Evolutionary conservation across 2,329 filamentous ascomycete species (phyloP).

Genomic region (Botrytis sinoallii): DNA sequence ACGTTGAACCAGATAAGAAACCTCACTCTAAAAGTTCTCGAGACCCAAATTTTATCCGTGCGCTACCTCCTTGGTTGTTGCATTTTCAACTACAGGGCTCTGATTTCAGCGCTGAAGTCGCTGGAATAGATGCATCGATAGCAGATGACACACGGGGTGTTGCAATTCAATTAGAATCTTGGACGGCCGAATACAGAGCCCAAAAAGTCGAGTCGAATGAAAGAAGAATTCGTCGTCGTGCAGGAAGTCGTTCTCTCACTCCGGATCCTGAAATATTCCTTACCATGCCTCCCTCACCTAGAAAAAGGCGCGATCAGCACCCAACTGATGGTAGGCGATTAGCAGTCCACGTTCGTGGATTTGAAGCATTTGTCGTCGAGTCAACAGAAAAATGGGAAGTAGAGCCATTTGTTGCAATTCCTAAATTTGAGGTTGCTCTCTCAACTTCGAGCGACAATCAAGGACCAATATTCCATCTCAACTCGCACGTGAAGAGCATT

Average conservation of each 20-base stretch:
- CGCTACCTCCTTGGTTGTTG: slow-evolving; percentile 78
- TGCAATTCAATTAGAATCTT: slow-evolving; percentile 81
- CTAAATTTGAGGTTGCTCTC: slow-evolving; percentile 81
- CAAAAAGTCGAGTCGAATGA: slow-evolving; percentile 67
- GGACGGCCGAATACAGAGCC: slow-evolving; percentile 84
- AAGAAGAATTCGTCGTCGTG: slow-evolving; percentile 59
- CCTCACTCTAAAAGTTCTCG: slow-evolving; percentile 47
- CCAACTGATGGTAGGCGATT: slow-evolving; percentile 76
- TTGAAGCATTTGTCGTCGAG: slow-evolving; percentile 91
- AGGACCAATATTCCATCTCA: slow-evolving; percentile 83
- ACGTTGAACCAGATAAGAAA: slow-evolving; percentile 63
- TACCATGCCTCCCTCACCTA: slow-evolving; percentile 49
- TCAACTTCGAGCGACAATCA: slow-evolving; percentile 83
- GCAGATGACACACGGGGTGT: slow-evolving; percentile 79
- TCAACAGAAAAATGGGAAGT: slow-evolving; percentile 78
- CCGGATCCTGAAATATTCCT: slow-evolving; percentile 63
- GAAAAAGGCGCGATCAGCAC: slow-evolving; percentile 49
- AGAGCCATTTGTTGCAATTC: slow-evolving; percentile 82
- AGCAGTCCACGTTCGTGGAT: slow-evolving; percentile 73
- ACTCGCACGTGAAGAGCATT: slow-evolving; percentile 75
- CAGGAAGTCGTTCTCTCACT: slow-evolving; percentile 66
- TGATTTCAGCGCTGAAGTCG: slow-evolving; percentile 86
- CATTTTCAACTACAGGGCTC: slow-evolving; percentile 82
- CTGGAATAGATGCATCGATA: slow-evolving; percentile 80
- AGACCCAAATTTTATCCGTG: slow-evolving; percentile 69